Percentiles rank a stretch among this genome's conserved stretches.
Evolutionary conservation across 495 filamentous ascomycete species (phyloP).

Genomic region (Oleoguttula mirabilis): DNA sequence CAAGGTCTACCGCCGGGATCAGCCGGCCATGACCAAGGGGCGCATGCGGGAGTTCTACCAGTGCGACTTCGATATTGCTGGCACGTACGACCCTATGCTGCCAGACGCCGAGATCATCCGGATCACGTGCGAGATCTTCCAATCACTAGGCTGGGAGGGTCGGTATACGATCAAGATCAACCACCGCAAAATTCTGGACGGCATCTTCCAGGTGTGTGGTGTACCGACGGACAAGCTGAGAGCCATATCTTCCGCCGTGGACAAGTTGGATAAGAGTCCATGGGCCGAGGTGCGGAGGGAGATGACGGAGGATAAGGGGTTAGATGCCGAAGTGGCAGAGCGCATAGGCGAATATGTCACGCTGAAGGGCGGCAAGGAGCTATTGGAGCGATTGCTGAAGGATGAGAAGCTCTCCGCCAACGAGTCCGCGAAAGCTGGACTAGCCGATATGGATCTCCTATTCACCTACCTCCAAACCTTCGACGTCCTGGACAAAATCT

Average conservation of each 20-base stretch:
- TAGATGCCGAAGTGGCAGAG: conserved; percentile 62
- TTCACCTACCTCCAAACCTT: conserved; percentile 74
- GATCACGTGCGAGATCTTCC: conserved; percentile 77
- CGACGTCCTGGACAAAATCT: conserved; percentile 54
- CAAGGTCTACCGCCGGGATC: conserved; percentile 75
- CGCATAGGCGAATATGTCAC: conserved; percentile 73
- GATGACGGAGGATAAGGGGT: conserved; percentile 86
- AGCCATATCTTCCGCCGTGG: conserved; percentile 78
- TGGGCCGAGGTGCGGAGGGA: conserved; percentile 85
- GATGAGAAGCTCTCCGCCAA: conserved; percentile 56
- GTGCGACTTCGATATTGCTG: conserved; percentile 95
- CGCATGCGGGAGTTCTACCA: conserved; percentile 96
- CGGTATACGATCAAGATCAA: conserved; percentile 84
- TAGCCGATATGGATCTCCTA: conserved; percentile 70
- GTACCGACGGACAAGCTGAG: conserved; percentile 78
- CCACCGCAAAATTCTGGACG: conserved; percentile 88
- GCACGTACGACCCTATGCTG: conserved; percentile 81
- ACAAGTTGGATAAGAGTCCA: conserved; percentile 84
- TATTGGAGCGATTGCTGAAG: conserved; percentile 51
- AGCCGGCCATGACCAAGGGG: conserved; percentile 75
- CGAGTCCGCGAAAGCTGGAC: conserved; percentile 57
- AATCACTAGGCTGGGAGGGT: conserved; percentile 60
- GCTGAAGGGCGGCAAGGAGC: conserved; percentile 53
- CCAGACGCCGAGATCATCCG: conserved; percentile 87
- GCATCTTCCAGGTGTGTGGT: conserved; percentile 80